A percentile compares a stretch with the other conserved stretches of the same genome.
phyloP scores from a whole-genome alignment of 495 filamentous ascomycete genomes.

The Parachaetomium inaequale region DNA sequence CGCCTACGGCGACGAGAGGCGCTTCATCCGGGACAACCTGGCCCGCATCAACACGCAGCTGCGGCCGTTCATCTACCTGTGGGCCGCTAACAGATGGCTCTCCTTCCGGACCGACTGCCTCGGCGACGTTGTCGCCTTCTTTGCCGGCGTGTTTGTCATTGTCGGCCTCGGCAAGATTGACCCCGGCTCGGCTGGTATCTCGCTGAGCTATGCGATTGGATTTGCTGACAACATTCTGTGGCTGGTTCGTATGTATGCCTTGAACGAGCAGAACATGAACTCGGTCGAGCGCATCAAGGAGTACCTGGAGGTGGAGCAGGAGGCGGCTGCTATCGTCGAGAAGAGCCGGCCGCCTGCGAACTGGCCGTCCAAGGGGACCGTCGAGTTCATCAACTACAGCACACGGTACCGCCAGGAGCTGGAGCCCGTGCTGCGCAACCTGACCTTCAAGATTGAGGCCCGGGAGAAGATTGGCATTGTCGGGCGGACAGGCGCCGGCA shows the following conservation, averaged over 20 bases:
- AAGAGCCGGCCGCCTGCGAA: conserved; percentile 69
- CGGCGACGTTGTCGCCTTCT: conserved; percentile 90
- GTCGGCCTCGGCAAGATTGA: conserved; percentile 79
- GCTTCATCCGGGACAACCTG: conserved; percentile 94
- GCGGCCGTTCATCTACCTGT: conserved; percentile 91
- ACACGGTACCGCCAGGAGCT: conserved; percentile 87
- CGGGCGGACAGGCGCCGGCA: conserved; percentile 92
- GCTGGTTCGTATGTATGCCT: conserved; percentile 91
- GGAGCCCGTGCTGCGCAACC: conserved; percentile 75
- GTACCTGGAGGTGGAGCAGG: conserved; percentile 94
- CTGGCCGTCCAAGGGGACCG: conserved; percentile 84
- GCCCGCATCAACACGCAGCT: conserved; percentile 83
- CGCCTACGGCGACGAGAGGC: conserved; percentile 89
- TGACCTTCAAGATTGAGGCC: conserved; percentile 81
- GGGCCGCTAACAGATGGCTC: conserved; percentile 98
- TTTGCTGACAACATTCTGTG: conserved; percentile 97
- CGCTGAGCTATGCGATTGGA: conserved; percentile 94
- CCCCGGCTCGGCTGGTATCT: conserved; percentile 90
- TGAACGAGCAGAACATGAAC: conserved; percentile 99
- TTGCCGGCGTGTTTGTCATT: conserved; percentile 88
- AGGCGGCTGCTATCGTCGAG: conserved; percentile 73
- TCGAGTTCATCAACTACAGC: conserved; percentile 82
- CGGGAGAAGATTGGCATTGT: conserved; percentile 96
- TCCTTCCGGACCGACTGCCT: conserved; percentile 86
- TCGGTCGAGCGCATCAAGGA: conserved; percentile 97